Base-by-base conservation (phyloP, 352 stramenopile genomes). In the Phytophthora sojae region DNA sequence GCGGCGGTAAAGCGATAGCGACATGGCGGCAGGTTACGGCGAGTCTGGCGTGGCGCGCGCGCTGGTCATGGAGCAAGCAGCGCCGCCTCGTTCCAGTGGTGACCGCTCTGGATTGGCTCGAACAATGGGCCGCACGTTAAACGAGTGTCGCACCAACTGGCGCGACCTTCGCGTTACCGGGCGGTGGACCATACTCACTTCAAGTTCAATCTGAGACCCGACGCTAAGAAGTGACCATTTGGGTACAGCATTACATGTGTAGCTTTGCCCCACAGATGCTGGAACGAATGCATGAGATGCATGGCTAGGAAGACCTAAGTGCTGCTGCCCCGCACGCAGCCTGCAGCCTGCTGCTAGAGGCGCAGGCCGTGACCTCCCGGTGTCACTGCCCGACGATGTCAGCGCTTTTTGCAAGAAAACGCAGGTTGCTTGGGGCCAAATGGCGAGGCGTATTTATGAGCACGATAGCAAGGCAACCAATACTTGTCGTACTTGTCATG, bases 1-100 rank as follows among this genome's bases (percentile, higher is more conserved):
- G 66, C 86, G 88, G 44, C 85, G 83, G 60, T 94, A 94, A 39
- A 94, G 83, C 55, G 84, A 67, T 23, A 93, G 71, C 63, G 83
- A 85, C 66, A 82, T 79, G 23, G 25, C 15, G 39, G 50, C 52
- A 42, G 37, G 58, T 69, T 60, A 61, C 25, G 51, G 23, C 69
- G 58, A 69, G 69, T 76, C 63, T 6, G 21, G 32, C 53, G 62
- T 64, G 37, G 59, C 45, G 44, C 15, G 14, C 21, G 57, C 35
- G 51, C 23, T 45, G 49, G 67, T 54, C 60, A 70, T 70, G 42
- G 25, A 57, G 52, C 54, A 63, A 30, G 26, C 26, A 30, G 26
- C 26, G 26, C 6, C 26, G 35, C 49, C 29, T 14, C 30, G 57
- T 75, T 75, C 62, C 57, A 66, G 57, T 75, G 68, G 62, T 75